A percentile compares a stretch with the other conserved stretches of the same genome.
Conservation (phyloP, 148 eudicot genomes). For the Selenicereus undatus region DNA sequence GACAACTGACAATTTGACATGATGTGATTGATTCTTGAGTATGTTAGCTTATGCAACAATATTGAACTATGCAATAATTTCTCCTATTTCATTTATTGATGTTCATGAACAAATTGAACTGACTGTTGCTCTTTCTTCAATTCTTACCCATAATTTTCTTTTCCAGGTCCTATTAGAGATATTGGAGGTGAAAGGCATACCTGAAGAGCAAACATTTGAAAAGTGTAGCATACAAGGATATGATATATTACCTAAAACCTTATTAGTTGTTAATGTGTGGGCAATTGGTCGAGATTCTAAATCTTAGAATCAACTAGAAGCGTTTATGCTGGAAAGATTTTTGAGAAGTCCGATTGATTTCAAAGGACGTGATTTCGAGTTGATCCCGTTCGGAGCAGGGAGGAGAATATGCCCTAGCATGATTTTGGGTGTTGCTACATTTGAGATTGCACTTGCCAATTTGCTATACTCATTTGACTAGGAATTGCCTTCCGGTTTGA, state of each 20-base stretch:
- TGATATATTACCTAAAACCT: conserved; percentile 22
- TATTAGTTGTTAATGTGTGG: conserved; percentile 22
- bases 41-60: no score
- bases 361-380: neutral
- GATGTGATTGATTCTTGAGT: no score
- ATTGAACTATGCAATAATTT: no score
- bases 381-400: neutral
- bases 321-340: conserved; percentile 23
- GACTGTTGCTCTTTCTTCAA: neutral
- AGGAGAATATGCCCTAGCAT: conserved; percentile 34
- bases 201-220: conserved; percentile 11
- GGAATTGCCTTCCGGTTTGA: conserved; percentile 31
- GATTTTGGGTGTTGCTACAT: conserved; percentile 23
- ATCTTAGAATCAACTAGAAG: conserved; percentile 25
- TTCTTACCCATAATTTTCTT: neutral
- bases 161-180: conserved; percentile 22
- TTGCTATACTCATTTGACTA: conserved; percentile 30
- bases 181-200: conserved; percentile 12
- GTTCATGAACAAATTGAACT: no score
- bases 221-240: conserved; percentile 28
- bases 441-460: conserved; percentile 20
- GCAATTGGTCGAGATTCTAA: conserved; percentile 28
- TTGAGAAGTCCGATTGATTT: neutral
- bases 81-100: no score
- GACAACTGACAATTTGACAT: no score